These are phyloP conservation scores for Echinosophora koreensis DNA, from an alignment of 306 rosid genomes.

Conservation along the genomic window DNA sequence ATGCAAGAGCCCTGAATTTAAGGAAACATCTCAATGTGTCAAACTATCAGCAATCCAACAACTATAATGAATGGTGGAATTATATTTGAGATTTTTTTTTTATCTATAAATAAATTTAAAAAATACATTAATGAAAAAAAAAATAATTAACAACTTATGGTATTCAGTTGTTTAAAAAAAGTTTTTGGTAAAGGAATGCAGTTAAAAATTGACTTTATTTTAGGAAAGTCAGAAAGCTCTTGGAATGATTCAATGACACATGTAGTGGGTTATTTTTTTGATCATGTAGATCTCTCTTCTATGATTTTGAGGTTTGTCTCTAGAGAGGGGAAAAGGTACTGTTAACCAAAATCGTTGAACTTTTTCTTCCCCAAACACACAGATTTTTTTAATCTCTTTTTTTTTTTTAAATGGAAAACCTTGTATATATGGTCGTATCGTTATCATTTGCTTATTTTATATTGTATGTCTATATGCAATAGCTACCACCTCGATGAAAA, in stretches of 20 bases:
- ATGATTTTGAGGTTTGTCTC: constrained; percentile 44
- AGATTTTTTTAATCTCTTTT: neutral
- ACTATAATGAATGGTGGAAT: no score
- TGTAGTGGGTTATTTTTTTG: no score
- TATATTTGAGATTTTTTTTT: no score
- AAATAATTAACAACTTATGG: no score
- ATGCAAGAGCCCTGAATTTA: no score
- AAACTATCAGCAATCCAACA: no score
- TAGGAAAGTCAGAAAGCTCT: constrained; percentile 41
- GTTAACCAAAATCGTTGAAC: constrained; percentile 26
- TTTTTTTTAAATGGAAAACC: no score
- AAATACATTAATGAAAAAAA: no score
- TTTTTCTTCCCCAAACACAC: constrained; percentile 21
- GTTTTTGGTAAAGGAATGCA: no score
- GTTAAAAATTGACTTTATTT: constrained; percentile 23
- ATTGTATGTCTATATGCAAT: constrained; percentile 31
- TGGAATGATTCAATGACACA: neutral
- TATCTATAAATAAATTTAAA: no score
- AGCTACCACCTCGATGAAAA: constrained; percentile 15
- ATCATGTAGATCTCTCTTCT: constrained; percentile 17
- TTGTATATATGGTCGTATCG: constrained; percentile 32
- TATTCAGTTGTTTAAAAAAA: no score
- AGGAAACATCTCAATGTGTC: no score
- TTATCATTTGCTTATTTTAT: constrained; percentile 44
- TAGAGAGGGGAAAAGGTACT: constrained; percentile 30